A percentile compares a stretch with the other conserved stretches of the same genome.
These are phyloP conservation scores for Luffa aegyptiaca DNA, from an alignment of 306 rosid genomes.

Conservation along the genomic window DNA sequence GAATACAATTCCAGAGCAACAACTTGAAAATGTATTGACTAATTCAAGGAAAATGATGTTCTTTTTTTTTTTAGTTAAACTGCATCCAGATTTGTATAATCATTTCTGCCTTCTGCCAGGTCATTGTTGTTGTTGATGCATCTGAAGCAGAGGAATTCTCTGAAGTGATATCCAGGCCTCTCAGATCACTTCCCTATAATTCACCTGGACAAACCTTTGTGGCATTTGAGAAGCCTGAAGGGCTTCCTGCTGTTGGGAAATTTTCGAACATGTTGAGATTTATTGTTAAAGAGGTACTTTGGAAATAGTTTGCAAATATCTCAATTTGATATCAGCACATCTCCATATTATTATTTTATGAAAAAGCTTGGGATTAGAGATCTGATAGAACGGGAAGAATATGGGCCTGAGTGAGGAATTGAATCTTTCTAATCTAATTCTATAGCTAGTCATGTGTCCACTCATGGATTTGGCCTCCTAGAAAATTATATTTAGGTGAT, in stretches of 20 bases:
- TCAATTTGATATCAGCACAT: neutral
- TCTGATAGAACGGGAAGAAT: neutral
- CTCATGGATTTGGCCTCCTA: neutral
- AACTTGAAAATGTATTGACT: slow-evolving; percentile 69
- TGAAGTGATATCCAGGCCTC: slow-evolving; percentile 65
- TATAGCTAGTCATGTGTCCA: neutral
- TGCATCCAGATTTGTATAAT: slow-evolving; percentile 1
- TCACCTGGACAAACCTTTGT: slow-evolving; percentile 84
- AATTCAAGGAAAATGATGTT: slow-evolving; percentile 2
- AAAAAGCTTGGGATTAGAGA: neutral
- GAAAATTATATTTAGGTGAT: neutral
- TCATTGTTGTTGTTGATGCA: slow-evolving; percentile 68
- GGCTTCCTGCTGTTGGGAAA: slow-evolving; percentile 64
- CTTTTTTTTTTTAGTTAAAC: neutral
- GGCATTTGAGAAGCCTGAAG: slow-evolving; percentile 90
- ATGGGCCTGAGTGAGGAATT: neutral
- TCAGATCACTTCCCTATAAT: slow-evolving; percentile 88
- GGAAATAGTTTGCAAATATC: neutral
- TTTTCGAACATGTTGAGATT: slow-evolving; percentile 70
- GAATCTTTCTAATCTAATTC: neutral
- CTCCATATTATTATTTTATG: neutral
- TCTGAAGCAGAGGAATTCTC: slow-evolving; percentile 89
- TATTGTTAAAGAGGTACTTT: slow-evolving; percentile 79
- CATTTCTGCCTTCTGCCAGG: slow-evolving; percentile 35
- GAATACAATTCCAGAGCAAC: slow-evolving; percentile 92